Evolutionary conservation across 2,329 filamentous ascomycete genomes (phyloP).

Genomic region (Magnaporthiopsis rhizophila): DNA sequence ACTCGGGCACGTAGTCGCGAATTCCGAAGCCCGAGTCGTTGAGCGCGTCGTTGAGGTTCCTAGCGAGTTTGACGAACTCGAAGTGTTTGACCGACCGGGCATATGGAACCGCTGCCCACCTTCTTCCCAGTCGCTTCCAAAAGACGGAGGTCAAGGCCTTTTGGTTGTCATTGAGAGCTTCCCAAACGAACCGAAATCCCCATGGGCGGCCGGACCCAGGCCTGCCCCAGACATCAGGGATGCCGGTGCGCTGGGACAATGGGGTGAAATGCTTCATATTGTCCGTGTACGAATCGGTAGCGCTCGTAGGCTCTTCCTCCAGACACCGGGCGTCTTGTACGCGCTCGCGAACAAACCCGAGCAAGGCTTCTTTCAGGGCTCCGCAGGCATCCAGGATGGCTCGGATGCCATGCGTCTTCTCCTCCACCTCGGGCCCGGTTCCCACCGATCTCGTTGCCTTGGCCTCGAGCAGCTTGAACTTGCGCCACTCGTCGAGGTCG

Average conservation of each 20-base stretch:
- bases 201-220: not conserved
- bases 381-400: not conserved
- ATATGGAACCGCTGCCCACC: not conserved
- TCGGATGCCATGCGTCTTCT: not conserved
- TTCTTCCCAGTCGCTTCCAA: slow-evolving; percentile 18
- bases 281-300: not conserved
- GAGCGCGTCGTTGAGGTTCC: not conserved
- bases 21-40: not conserved
- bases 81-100: not conserved
- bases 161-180: slow-evolving; percentile 24
- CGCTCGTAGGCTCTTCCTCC: too few relatives aligned
- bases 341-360: not conserved
- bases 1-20: not conserved
- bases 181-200: not conserved
- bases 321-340: not conserved
- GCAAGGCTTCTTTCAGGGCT: not conserved
- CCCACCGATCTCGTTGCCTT: not conserved
- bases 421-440: not conserved
- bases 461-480: slow-evolving; percentile 11
- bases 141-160: slow-evolving; percentile 27
- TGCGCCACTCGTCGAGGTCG: slow-evolving; percentile 26
- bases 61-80: not conserved
- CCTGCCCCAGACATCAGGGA: not conserved
- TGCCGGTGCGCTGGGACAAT: not conserved
- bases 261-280: not conserved